These are phyloP conservation scores for Lasiodiplodia sp. DNA, from an alignment of 2,329 filamentous ascomycete genomes.

Conservation along the genomic window DNA sequence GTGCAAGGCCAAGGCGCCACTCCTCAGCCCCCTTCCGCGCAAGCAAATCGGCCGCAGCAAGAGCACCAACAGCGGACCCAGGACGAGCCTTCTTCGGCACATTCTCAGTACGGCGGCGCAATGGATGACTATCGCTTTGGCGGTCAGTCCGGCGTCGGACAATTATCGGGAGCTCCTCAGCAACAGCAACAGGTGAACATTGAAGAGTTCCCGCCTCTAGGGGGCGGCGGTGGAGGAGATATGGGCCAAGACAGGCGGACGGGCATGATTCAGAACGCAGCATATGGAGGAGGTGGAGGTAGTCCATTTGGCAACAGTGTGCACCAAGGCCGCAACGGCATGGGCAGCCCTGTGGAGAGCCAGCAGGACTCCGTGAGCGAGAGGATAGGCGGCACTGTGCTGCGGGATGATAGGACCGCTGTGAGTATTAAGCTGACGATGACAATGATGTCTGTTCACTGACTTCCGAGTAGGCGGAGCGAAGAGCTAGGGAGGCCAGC, in stretches of 20 bases:
- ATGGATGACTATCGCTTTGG: constrained; percentile 65
- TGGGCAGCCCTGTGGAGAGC: constrained; percentile 48
- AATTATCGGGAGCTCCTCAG: constrained; percentile 57
- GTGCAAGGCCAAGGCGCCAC: constrained; percentile 51
- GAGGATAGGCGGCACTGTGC: constrained; percentile 21
- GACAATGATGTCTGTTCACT: background rate
- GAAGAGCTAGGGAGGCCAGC: constrained; percentile 30
- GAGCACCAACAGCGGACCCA: constrained; percentile 52
- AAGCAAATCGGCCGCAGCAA: constrained; percentile 45
- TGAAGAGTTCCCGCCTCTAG: constrained; percentile 68
- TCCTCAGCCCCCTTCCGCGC: constrained; percentile 34
- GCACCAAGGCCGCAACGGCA: constrained; percentile 53
- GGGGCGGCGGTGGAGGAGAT: constrained; percentile 60
- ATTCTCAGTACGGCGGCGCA: constrained; percentile 59
- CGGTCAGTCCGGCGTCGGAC: constrained; percentile 61
- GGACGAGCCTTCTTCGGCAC: constrained; percentile 47
- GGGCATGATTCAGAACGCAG: constrained; percentile 59
- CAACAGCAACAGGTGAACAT: constrained; percentile 62
- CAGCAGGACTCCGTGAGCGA: constrained; percentile 41
- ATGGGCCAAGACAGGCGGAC: constrained; percentile 58
- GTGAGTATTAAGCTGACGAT: background rate
- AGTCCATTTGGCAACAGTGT: constrained; percentile 50
- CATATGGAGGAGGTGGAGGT: constrained; percentile 43
- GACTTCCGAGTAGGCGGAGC: constrained; percentile 5
- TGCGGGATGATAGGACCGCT: constrained; percentile 25